Evolutionary conservation across 169 alveolate species (phyloP), one percentile per base, ranked within the genome.

Genomic region (Babesia ovata): DNA sequence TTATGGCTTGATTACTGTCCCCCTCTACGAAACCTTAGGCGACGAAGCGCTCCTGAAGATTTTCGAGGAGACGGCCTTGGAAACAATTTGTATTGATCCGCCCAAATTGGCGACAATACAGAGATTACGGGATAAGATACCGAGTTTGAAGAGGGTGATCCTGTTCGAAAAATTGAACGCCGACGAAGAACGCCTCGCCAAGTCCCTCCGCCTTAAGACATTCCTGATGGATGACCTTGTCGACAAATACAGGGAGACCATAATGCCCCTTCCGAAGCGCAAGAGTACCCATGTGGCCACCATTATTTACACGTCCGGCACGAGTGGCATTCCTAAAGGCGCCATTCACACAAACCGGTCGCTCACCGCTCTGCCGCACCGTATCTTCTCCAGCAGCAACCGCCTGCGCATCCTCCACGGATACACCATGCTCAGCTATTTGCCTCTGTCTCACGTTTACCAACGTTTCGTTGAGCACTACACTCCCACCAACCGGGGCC

Each of bases 261-360:
- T 26, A 2, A 36, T 60, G 2, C 77, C 63, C 19, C 85, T 81
- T 21, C 86, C 82, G 10, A 33, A 4, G 21, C 62, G 73, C 29
- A 65, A 66, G 39, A 70, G 84, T 49, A 67, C 56, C 11, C 86
- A 73, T 61, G 33, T 83, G 36, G 79, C 79, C 13, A 83, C 86
- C 28, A 70, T 86, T 86, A 96, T 48, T 60, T 96, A 54, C 90
- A 95, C 85, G 87, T 94, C 86, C 92, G 98, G 99, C 44, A 96
- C 99, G 9, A 94, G 99, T 29, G 99, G 99, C 19, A 84, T 82
- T 44, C 98, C 99, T 6, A 97, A 97, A 87, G 99, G 99, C 22
- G 98, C 96, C 12, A 90, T 96, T 90, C 75, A 94, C 59, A 85
- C 96, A 16, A 97, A 97, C 57, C 75, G 75, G 9, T 94, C 92